These are phyloP conservation scores for Carex cristatella DNA, from an alignment of 176 grass and related monocot species.

Conservation along the genomic window DNA sequence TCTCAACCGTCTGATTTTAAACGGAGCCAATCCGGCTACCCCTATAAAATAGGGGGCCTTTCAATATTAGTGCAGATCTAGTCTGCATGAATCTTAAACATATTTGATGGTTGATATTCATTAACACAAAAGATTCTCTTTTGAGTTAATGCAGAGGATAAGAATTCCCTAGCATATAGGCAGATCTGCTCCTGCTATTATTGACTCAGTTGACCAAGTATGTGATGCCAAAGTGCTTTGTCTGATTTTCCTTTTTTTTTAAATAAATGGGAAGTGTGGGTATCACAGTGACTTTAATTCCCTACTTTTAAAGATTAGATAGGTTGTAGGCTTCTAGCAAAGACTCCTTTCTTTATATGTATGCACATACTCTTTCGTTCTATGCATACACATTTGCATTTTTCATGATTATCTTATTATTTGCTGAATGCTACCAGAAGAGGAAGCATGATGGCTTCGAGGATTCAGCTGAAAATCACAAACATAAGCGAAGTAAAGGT, in stretches of 20 bases:
- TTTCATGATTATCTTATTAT: neutral
- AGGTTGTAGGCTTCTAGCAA: neutral
- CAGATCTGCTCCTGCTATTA: neutral
- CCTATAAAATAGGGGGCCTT: too few relatives aligned
- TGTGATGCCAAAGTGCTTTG: neutral
- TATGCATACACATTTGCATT: neutral
- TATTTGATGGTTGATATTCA: too few relatives aligned
- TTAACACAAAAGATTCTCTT: too few relatives aligned
- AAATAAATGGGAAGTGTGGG: neutral
- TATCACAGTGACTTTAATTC: neutral
- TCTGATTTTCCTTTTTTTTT: conserved; percentile 11
- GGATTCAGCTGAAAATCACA: conserved; percentile 36
- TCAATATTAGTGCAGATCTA: too few relatives aligned
- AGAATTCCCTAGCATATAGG: too few relatives aligned
- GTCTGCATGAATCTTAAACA: too few relatives aligned
- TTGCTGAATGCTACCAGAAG: conserved; percentile 23
- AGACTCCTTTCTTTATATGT: neutral
- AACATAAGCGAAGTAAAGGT: conserved; percentile 39
- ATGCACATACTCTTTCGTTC: neutral
- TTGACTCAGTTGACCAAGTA: neutral
- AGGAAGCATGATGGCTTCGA: conserved; percentile 40
- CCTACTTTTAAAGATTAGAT: neutral
- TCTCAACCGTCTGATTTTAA: too few relatives aligned
- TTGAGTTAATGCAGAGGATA: too few relatives aligned
- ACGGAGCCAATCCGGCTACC: too few relatives aligned